Base-by-base conservation (phyloP, 805 yeast species). In the Pichia pseudocactophila region DNA sequence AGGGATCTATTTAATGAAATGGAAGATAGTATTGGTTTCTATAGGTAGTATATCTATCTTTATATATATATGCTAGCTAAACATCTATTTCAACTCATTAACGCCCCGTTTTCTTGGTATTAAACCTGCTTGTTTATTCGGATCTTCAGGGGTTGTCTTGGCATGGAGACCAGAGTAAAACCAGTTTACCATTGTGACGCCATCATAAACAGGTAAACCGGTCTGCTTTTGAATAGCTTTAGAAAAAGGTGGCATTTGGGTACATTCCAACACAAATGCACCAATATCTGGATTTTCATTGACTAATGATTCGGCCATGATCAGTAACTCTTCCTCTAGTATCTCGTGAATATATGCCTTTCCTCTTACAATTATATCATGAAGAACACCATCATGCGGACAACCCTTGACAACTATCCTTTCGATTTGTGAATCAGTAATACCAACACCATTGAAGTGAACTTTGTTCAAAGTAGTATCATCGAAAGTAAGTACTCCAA, bases 181-280 rank as follows among this genome's bases (percentile, higher is more conserved):
- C 52, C 56, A 57, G 36, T 61, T 59, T 34, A 58, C 58, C 57
- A 62, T 55, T 4, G 64, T 57, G 15, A 58, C 47, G 7, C 50
- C 61, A 47, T 61, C 64, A 49, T 52, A 62, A 4, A 62, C 61
- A 2, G 65, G 64, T 13, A 57, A 37, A 2, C 54, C 55, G 5
- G 55, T 50, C n/a, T 48, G 55, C 16, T 32, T 30, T 20, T 53
- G 60, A 20, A 63, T 54, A 2, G 58, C 60, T 34, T 49, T 51
- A 12, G 63, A 50, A 37, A 46, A 54, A n/a, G 64, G 65, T 16
- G 63, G 64, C 63, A 63, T 62, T 39, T 62, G 62, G 7, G 64
- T 58, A 41, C 67, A 61, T 42, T 61, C 66, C 41, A 62, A 50
- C 9, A 62, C 62, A 41, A 62, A 50, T 0, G 57, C 64, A 11